Evolutionary conservation across 208 protist genomes (phyloP), one percentile per base, ranked within the genome.

Genomic region (Trypanosoma cruzi): DNA sequence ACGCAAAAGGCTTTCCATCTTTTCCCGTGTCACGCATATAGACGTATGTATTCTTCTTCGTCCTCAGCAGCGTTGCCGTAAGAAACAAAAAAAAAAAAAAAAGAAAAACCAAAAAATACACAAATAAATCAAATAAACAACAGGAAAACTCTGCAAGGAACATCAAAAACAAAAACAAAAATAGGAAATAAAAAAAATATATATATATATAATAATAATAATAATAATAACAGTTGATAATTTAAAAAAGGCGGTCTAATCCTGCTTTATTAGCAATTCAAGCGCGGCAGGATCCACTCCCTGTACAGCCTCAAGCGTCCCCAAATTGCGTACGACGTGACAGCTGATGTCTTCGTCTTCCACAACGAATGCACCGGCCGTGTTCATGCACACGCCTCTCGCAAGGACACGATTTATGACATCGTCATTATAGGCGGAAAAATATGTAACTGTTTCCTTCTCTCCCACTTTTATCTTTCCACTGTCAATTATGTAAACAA

Each of bases 311-410:
- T 80, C 60, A 8, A 74, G 5, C 2, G 68, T 72, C 13, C 75
- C 75, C 16, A 70, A 54, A 29, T 74, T 46, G 18, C 55, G 75
- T 31, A 68, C 42, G 22, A 80, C 68, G 55, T 63, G 61, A 13
- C 37, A 28, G 6, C 56, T 65, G 73, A 96, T 80, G 31, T 94
- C 87, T 26, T 68, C 77, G 60, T 96, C 86, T 65, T 94, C 88
- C 16, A 94, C 81, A 16, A 91, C 82, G 70, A 94, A 93, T 1
- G 67, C 91, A 0, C 91, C 91, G 3, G 88, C 89, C 5, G 80
- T 65, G 69, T 81, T 62, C 68, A 85, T 72, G 61, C 79, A 84
- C 16, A 32, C 48, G 1, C 84, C 85, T 13, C 87, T 72, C 60
- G 61, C 64, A 46, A 94, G 76, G 14, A 94, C 76, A 10, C 78